These are phyloP conservation scores for Phlyctochytrium arcticum DNA, from an alignment of 192 early-diverging fungal species.

Conservation along the genomic window DNA sequence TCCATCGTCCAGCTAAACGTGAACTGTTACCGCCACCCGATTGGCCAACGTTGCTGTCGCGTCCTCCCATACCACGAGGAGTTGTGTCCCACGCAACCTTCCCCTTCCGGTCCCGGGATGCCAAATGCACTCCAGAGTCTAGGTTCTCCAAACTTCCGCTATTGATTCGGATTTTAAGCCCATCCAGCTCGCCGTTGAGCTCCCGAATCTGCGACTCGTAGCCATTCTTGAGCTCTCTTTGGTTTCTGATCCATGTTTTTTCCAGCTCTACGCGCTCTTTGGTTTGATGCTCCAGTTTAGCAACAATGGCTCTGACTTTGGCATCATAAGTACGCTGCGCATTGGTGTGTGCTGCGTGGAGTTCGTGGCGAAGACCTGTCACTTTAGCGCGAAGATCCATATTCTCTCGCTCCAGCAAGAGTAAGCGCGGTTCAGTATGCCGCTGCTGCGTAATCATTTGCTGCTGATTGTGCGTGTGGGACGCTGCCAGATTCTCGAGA, in stretches of 20 bases:
- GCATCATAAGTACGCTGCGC: slow-evolving; percentile 6
- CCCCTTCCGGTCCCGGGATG: too few relatives aligned
- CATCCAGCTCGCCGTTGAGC: slow-evolving; percentile 7
- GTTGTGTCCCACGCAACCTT: too few relatives aligned
- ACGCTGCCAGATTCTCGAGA: too few relatives aligned
- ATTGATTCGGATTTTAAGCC: slow-evolving; percentile 3
- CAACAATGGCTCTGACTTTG: slow-evolving; percentile 8
- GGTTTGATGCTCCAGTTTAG: slow-evolving; percentile 2
- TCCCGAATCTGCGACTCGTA: slow-evolving; percentile 10
- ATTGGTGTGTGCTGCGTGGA: background rate
- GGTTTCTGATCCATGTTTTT: slow-evolving; percentile 10
- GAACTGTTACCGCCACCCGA: too few relatives aligned
- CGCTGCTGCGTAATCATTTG: too few relatives aligned
- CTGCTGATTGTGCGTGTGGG: too few relatives aligned
- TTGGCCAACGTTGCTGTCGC: too few relatives aligned
- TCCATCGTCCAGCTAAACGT: too few relatives aligned
- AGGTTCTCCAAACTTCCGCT: too few relatives aligned
- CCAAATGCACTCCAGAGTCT: too few relatives aligned
- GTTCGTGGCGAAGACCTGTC: background rate
- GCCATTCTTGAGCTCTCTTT: background rate
- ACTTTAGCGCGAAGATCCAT: background rate
- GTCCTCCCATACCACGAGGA: too few relatives aligned
- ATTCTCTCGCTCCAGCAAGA: slow-evolving; percentile 2
- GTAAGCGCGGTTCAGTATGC: background rate
- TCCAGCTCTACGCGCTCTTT: slow-evolving; percentile 6